Evolutionary conservation across 805 yeast species (phyloP), one percentile per base, ranked within the genome.

Genomic region (Priceomyces fermenticarens): DNA sequence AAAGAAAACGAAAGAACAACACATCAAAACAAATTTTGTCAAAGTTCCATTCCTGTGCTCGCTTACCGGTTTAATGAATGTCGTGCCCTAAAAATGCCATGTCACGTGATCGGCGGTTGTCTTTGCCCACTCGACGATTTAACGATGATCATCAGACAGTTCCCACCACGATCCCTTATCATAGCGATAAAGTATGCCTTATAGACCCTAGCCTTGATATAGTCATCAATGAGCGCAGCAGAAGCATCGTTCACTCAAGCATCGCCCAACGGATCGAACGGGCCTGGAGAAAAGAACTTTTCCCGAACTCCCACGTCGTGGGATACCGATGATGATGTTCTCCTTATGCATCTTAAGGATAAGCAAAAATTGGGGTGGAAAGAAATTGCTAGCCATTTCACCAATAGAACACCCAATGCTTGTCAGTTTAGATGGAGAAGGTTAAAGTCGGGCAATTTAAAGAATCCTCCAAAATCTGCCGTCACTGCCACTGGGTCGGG

Each of bases 361-460:
- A 63, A 53, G 40, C 75, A 70, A 52, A 70, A 70, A 49, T 52
- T 70, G 40, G 75, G 75, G 10, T 70, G 75, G 75, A 70, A 70
- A 51, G 75, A 70, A 40, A 69, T 70, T 35, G 73, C 74, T 30
- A 54, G 62, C 45, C 63, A 70, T 40, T 70, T 70, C 55, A 60
- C 52, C 40, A 70, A 70, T 53, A 51, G 75, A 45, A 70, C 75
- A 10, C 75, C 75, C 40, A 70, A 70, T 46, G 75, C 75, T 13
- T 70, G 75, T 47, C 75, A 70, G 51, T 70, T 70, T 44, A 59
- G 75, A 43, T 70, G 75, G 75, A 60, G 75, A 50, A 51, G 75
- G 20, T 60, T 70, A 48, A 70, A 70, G 52, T 57, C 63, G 30
- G 75, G 75, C 2, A 70, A 66, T 49, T 55, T 66, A 44, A 66